Evolutionary conservation across 1,284 basidiomycete genomes (phyloP).

Genomic region (Ceratobasidium sp.): DNA sequence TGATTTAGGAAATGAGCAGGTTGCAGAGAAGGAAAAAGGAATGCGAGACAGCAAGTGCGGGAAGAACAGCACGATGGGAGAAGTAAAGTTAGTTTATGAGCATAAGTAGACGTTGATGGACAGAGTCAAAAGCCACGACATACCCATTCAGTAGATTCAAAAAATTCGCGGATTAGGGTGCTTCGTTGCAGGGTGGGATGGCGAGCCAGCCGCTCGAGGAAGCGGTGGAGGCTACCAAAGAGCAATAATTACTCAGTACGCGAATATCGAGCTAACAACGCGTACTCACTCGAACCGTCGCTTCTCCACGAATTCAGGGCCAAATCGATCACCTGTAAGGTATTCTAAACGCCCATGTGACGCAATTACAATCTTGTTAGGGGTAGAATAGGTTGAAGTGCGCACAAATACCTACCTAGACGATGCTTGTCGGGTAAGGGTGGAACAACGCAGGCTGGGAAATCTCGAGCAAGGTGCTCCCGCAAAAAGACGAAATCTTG

Average conservation of each 20-base stretch:
- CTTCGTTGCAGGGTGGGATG: conserved; percentile 96
- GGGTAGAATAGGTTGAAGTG: background rate
- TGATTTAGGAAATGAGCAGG: too few relatives aligned
- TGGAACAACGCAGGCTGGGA: conserved; percentile 96
- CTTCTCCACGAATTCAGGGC: conserved; percentile 94
- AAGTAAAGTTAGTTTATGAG: background rate
- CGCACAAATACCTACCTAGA: conserved; percentile 69
- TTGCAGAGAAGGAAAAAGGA: conserved; percentile 32
- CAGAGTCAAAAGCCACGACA: conserved; percentile 48
- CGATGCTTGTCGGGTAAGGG: conserved; percentile 97
- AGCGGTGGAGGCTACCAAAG: conserved; percentile 81
- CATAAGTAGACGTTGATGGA: background rate
- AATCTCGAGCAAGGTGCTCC: conserved; percentile 89
- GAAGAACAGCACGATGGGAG: background rate
- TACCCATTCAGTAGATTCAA: conserved; percentile 98
- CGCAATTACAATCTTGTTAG: too few relatives aligned
- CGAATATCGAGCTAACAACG: background rate
- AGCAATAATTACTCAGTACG: background rate
- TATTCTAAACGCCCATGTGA: conserved; percentile 73
- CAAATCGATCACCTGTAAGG: conserved; percentile 96
- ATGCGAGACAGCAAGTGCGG: background rate
- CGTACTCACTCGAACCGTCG: conserved; percentile 85
- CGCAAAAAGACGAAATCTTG: conserved; percentile 97
- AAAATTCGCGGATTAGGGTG: conserved; percentile 88
- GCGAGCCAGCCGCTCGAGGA: conserved; percentile 87